These are phyloP conservation scores for Piper betle DNA, from an alignment of 164 flowering plant species.

Conservation along the genomic window DNA sequence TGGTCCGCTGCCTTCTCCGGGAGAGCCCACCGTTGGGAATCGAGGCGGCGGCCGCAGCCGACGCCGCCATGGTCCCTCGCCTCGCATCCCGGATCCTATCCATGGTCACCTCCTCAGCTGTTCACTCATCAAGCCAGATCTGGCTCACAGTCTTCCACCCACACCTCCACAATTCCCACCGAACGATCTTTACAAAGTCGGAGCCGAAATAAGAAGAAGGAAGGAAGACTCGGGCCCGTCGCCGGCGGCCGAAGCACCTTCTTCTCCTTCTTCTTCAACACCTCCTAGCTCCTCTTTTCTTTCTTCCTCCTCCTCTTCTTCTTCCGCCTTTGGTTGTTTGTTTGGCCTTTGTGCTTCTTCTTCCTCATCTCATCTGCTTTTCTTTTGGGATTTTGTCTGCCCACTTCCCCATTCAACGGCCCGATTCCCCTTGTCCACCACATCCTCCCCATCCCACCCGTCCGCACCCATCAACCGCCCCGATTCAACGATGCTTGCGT, in stretches of 20 bases:
- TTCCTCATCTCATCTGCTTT: constrained; percentile 19
- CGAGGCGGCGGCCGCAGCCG: constrained; percentile 15
- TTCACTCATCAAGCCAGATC: constrained; percentile 11
- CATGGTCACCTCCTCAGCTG: constrained; percentile 23
- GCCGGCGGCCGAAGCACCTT: constrained; percentile 2
- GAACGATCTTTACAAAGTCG: too few relatives aligned
- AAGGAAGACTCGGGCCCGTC: too few relatives aligned
- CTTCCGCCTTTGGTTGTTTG: not conserved
- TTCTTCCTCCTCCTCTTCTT: not conserved
- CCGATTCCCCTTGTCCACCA: constrained; percentile 11
- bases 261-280: constrained; percentile 15
- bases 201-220: too few relatives aligned
- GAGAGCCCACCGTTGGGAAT: constrained; percentile 27
- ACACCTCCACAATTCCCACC: not conserved
- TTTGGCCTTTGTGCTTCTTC: constrained; percentile 1
- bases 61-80: constrained; percentile 41
- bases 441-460: constrained; percentile 13
- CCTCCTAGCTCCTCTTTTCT: constrained; percentile 2
- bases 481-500: constrained; percentile 24
- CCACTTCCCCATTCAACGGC: constrained; percentile 33
- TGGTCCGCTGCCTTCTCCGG: constrained; percentile 56
- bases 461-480: constrained; percentile 17
- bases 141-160: not conserved
- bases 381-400: constrained; percentile 22
- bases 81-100: constrained; percentile 76